Conservation (phyloP, 257 asterid species). For the Solanum habrochaites region DNA sequence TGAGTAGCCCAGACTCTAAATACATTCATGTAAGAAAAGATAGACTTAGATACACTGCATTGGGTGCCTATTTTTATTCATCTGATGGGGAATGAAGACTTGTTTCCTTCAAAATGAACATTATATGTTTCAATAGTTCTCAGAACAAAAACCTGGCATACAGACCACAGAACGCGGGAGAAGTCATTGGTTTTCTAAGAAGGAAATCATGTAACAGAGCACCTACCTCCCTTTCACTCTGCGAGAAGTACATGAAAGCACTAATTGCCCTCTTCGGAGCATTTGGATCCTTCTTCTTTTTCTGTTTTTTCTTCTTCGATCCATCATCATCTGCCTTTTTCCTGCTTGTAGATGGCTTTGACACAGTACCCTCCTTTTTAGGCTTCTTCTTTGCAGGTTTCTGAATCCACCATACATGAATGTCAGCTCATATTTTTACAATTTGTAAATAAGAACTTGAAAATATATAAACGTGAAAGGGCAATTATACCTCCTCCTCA, state of each 20-base stretch:
- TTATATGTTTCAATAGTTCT: neutral
- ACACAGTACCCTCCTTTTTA: conserved; percentile 49
- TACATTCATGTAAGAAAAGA: neutral
- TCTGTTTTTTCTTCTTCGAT: conserved; percentile 61
- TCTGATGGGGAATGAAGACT: neutral
- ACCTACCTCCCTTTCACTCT: conserved; percentile 81
- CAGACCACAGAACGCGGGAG: neutral
- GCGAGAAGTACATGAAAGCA: conserved; percentile 87
- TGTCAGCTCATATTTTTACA: neutral
- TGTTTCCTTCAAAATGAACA: neutral
- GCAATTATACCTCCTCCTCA: conserved; percentile 62
- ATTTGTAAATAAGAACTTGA: neutral
- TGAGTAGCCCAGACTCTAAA: neutral
- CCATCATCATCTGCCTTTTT: conserved; percentile 64
- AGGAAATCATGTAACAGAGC: neutral
- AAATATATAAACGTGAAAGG: neutral
- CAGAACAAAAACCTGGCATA: neutral
- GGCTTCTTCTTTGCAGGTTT: conserved; percentile 49
- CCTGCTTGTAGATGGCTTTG: conserved; percentile 50
- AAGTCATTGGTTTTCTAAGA: neutral
- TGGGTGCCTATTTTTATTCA: neutral
- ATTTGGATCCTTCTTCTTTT: conserved; percentile 93
- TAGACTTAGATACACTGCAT: neutral
- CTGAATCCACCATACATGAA: conserved; percentile 24
- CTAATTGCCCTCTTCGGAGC: conserved; percentile 86